Conservation (phyloP, 331 rosid species). For the Phaseolus coccineus region DNA sequence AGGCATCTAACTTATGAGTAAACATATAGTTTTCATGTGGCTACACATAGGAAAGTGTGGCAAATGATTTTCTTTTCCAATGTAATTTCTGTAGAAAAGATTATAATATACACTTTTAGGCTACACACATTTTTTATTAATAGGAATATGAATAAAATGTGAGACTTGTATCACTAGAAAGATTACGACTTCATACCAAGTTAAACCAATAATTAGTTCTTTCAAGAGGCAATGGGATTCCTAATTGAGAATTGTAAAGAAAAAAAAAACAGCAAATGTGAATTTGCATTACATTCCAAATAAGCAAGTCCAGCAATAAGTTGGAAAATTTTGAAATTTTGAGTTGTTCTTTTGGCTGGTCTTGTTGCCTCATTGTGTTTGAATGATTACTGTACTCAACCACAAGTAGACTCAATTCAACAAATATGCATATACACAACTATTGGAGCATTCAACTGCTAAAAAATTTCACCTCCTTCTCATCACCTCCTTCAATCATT, state of each 20-base stretch:
- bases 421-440: slow-evolving; percentile 9
- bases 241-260: background rate
- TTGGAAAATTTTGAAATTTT: background rate
- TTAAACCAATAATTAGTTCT: background rate
- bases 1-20: background rate
- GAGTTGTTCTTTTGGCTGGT: background rate
- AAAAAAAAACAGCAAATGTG: background rate
- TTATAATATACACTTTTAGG: background rate
- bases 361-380: background rate
- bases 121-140: background rate
- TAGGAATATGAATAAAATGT: background rate
- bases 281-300: slow-evolving; percentile 31
- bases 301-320: background rate
- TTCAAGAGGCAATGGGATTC: background rate
- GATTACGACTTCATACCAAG: background rate
- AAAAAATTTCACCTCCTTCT: background rate
- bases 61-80: no score
- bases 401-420: background rate
- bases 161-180: background rate
- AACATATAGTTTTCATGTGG: no score
- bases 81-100: no score
- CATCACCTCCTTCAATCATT: slow-evolving; percentile 14
- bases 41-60: no score
- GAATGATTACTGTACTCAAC: background rate
- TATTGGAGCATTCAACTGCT: slow-evolving; percentile 22